These are phyloP conservation scores for Backusella psychrophila DNA, from an alignment of 192 early-diverging fungal species.

Conservation along the genomic window DNA sequence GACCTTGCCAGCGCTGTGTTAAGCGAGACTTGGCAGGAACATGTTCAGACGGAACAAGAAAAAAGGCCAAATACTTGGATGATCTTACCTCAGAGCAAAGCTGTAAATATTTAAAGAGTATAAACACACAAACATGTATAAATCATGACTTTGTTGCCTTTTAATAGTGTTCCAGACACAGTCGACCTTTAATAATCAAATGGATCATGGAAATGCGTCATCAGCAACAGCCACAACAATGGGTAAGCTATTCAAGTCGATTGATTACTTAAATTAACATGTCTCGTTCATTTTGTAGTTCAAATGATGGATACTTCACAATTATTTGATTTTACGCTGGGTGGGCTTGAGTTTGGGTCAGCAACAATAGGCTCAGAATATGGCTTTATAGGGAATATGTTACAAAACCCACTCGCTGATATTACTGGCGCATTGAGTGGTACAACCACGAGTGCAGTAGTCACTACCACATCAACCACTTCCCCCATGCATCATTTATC, in stretches of 20 bases:
- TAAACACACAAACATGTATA: slow-evolving; percentile 8
- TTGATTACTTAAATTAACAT: not conserved
- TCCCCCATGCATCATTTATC: slow-evolving; percentile 14
- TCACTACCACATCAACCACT: not conserved
- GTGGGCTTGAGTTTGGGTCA: slow-evolving; percentile 76
- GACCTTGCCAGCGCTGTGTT: slow-evolving; percentile 87
- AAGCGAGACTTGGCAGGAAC: slow-evolving; percentile 73
- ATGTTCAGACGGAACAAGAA: slow-evolving; percentile 83
- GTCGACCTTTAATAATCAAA: slow-evolving; percentile 49
- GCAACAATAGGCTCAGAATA: slow-evolving; percentile 88
- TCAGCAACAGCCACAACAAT: slow-evolving; percentile 1
- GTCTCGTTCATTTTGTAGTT: not conserved
- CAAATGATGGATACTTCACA: slow-evolving; percentile 13
- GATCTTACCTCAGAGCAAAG: slow-evolving; percentile 51
- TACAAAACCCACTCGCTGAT: slow-evolving; percentile 52
- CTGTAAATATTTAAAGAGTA: slow-evolving; percentile 18
- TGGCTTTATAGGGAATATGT: slow-evolving; percentile 86
- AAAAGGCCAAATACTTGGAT: slow-evolving; percentile 90
- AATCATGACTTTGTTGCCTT: not conserved
- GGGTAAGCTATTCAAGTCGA: slow-evolving; percentile 42
- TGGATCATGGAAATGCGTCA: not conserved
- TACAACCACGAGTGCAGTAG: slow-evolving; percentile 7
- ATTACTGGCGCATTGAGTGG: not conserved
- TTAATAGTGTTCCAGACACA: slow-evolving; percentile 37
- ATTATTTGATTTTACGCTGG: slow-evolving; percentile 37